Evolutionary conservation across 768 basidiomycete genomes (phyloP).

Genomic region (Saitozyma podzolica): DNA sequence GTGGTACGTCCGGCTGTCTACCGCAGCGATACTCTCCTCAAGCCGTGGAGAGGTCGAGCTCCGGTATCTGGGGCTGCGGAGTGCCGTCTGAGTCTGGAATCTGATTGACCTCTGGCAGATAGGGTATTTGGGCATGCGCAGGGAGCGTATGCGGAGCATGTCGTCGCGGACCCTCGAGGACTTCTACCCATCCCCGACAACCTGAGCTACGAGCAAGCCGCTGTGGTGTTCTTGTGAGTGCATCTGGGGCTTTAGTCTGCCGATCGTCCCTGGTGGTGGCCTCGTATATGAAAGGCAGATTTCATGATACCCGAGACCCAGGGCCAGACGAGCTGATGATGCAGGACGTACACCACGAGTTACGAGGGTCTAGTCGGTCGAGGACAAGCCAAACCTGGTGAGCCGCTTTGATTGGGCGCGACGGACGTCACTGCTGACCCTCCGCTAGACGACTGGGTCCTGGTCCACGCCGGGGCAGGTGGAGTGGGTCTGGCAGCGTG

Average conservation of each 20-base stretch:
- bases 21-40: neutral
- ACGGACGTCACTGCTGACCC: neutral
- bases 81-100: too few relatives aligned
- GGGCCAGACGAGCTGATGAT: slow-evolving; percentile 2
- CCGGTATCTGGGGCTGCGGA: too few relatives aligned
- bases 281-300: too few relatives aligned
- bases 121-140: slow-evolving; percentile 80
- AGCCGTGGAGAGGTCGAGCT: neutral
- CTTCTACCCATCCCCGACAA: slow-evolving; percentile 71
- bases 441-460: slow-evolving; percentile 75
- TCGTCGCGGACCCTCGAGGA: slow-evolving; percentile 59
- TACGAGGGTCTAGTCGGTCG: slow-evolving; percentile 88
- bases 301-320: neutral
- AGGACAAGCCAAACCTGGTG: slow-evolving; percentile 74
- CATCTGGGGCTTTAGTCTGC: too few relatives aligned
- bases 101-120: slow-evolving; percentile 53
- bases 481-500: slow-evolving; percentile 91
- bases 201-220: slow-evolving; percentile 81
- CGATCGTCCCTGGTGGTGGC: too few relatives aligned
- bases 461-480: slow-evolving; percentile 93
- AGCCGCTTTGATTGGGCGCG: slow-evolving; percentile 17
- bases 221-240: slow-evolving; percentile 66
- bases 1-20: slow-evolving; percentile 51
- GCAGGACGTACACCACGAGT: slow-evolving; percentile 68
- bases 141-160: slow-evolving; percentile 77